Percentiles rank a stretch among this genome's conserved stretches.
phyloP scores from a whole-genome alignment of 1,284 basidiomycete genomes.

The Trichosporon inkin region DNA sequence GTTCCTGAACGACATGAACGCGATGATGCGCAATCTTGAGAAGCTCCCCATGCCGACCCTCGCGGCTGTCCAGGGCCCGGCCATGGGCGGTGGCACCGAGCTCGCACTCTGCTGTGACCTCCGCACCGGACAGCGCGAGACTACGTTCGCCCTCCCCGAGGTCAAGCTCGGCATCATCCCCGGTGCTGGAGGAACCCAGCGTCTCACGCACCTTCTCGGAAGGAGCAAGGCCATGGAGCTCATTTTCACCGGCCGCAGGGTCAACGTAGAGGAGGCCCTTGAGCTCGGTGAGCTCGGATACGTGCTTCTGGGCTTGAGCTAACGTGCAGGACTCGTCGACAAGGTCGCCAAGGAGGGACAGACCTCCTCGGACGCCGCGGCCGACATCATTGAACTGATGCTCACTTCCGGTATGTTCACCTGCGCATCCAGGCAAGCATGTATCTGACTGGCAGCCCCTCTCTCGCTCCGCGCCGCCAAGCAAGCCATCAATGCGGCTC shows the following conservation, averaged over 20 bases:
- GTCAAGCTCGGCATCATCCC: slow-evolving; percentile 86
- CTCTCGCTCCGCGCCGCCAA: slow-evolving; percentile 85
- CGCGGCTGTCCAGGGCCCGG: slow-evolving; percentile 87
- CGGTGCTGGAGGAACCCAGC: slow-evolving; percentile 89
- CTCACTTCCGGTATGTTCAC: slow-evolving; percentile 31
- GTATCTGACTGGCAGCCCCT: slow-evolving; percentile 59
- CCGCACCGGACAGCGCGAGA: slow-evolving; percentile 72
- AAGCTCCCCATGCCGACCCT: slow-evolving; percentile 80
- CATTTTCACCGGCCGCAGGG: slow-evolving; percentile 69
- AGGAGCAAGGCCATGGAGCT: slow-evolving; percentile 79
- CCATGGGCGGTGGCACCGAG: slow-evolving; percentile 86
- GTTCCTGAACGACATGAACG: slow-evolving; percentile 74
- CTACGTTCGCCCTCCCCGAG: slow-evolving; percentile 67
- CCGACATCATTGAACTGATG: slow-evolving; percentile 35
- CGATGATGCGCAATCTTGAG: slow-evolving; percentile 69
- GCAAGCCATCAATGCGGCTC: slow-evolving; percentile 74
- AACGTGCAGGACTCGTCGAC: slow-evolving; percentile 54
- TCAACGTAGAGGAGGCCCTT: slow-evolving; percentile 66
- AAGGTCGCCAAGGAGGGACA: slow-evolving; percentile 55
- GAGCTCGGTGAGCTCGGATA: slow-evolving; percentile 60
- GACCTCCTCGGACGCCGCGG: slow-evolving; percentile 32
- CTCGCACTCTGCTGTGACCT: slow-evolving; percentile 80
- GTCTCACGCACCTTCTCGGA: slow-evolving; percentile 75
- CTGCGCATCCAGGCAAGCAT: no score
- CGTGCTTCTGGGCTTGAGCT: not conserved